Evolutionary conservation across 768 basidiomycete genomes (phyloP), one percentile per base, ranked within the genome.

Genomic region (Auricularia cornea): DNA sequence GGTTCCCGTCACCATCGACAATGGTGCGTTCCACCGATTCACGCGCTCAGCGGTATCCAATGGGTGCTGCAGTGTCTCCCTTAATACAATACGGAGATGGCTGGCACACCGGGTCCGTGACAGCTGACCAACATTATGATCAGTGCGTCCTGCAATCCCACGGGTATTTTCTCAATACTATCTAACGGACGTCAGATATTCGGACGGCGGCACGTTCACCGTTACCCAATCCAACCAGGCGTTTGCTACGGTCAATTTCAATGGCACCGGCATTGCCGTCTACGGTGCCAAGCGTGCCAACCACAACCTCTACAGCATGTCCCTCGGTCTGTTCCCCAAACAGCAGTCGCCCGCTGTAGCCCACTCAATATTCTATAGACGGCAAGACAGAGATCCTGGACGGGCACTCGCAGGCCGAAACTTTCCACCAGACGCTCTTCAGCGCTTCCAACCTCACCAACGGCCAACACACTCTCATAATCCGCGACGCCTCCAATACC

Each of bases 281-380:
- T 84, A 76, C 62, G 84, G 84, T 5, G 77, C 81, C 1, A 79
- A 80, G 60, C 75, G 82, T 26, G 41, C 62, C 11, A 81, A 81
- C 61, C 80, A 83, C 51, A 28, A 28, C 51, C 16, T 28, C 10
- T 52, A n/a, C 51, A 52, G 10, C 6, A 52, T n/a, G 8, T 8
- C 10, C 10, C 51, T 52, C 20, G n/a, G n/a, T n/a, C n/a, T n/a
- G n/a, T n/a, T n/a, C n/a, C n/a, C n/a, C n/a, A n/a, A n/a, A n/a
- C n/a, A n/a, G n/a, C n/a, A n/a, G n/a, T n/a, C n/a, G n/a, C n/a
- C n/a, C n/a, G n/a, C n/a, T n/a, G n/a, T n/a, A n/a, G n/a, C n/a
- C n/a, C n/a, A n/a, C n/a, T n/a, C n/a, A n/a, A n/a, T n/a, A n/a
- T n/a, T n/a, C n/a, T n/a, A n/a, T n/a, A n/a, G 51, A 52, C 51